Evolutionary conservation across 176 grass and related monocot species (phyloP), one percentile per base, ranked within the genome.

Genomic region (Lolium multiflorum): DNA sequence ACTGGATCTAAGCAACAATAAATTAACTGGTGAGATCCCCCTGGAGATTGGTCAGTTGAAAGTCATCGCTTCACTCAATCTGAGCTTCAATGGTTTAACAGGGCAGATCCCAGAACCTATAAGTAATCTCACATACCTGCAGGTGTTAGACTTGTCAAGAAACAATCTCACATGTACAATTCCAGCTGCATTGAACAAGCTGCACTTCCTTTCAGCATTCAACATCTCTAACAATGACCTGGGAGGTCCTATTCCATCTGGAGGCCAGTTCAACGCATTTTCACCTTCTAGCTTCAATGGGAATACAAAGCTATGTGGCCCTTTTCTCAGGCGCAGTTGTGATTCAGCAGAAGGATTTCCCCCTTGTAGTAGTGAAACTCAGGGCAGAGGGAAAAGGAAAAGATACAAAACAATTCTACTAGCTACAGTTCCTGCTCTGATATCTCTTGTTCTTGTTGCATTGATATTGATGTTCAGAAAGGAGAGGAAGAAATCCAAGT

Each of bases 81-180:
- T 88, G 44, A 88, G 85, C 50, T 59, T 1, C 68, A 91, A 91
- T 64, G 84, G 17, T 11, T 61, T 91, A 11, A 69, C 46, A 41
- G 70, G 83, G 61, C 26, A 81, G 17, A 90, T 90, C 46, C 83
- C 78, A 43, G 20, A 57, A 41, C 3, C 55, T 4, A 43, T 88
- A 50, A 14, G 75, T 25, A 68, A 91, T 58, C 13, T 91, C 21
- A 88, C 44, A 31, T 69, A 60, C 8, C 7, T 91, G 47, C 79
- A 91, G 57, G 18, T 74, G 44, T 74, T 91, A 0, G 74, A 91
- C 11, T 43, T 88, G 5, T 91, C 89, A 13, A 76, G 17, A 6
- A 91, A 91, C 57, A 9, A 84, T 41, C 70, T 91, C 57, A 87
- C 46, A 55, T 80, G 89, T 72, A 31, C 20, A 49, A 81, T 91